Percentiles rank a stretch among this genome's conserved stretches.
Evolutionary conservation across 768 basidiomycete species (phyloP).

Genomic region (Pisolithus orientalis): DNA sequence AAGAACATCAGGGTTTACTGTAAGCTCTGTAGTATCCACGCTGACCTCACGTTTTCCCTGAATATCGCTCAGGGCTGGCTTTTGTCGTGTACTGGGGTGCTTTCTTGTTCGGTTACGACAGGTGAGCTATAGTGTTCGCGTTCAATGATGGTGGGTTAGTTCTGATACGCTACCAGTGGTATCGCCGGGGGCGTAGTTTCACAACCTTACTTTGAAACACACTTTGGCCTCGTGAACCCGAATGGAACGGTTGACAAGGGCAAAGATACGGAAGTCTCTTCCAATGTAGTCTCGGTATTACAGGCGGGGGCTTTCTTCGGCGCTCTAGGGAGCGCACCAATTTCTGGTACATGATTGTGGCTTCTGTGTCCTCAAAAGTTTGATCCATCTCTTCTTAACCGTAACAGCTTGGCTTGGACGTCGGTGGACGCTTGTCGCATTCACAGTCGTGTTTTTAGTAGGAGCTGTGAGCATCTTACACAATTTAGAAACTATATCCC

Average conservation of each 20-base stretch:
- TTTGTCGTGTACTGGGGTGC: slow-evolving; percentile 76
- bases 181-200: slow-evolving; percentile 65
- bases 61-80: slow-evolving; percentile 48
- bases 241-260: slow-evolving; percentile 37
- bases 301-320: slow-evolving; percentile 86
- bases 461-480: slow-evolving; percentile 51
- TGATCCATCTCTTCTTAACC: slow-evolving; percentile 18
- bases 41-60: not conserved
- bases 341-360: slow-evolving; percentile 52
- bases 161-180: slow-evolving; percentile 35
- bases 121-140: slow-evolving; percentile 37
- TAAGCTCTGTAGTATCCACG: slow-evolving; percentile 22
- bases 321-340: slow-evolving; percentile 46
- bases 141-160: not conserved
- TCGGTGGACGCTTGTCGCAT: slow-evolving; percentile 53
- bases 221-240: slow-evolving; percentile 1
- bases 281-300: slow-evolving; percentile 82
- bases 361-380: not conserved
- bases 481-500: not conserved
- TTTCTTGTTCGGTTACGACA: slow-evolving; percentile 78
- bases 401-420: slow-evolving; percentile 57
- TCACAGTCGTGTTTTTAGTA: slow-evolving; percentile 56
- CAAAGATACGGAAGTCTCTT: slow-evolving; percentile 38
- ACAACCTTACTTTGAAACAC: slow-evolving; percentile 24
- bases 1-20: slow-evolving; percentile 66